Evolutionary conservation across 441 rosid species (phyloP).

Genomic region (Omphalea diandra): DNA sequence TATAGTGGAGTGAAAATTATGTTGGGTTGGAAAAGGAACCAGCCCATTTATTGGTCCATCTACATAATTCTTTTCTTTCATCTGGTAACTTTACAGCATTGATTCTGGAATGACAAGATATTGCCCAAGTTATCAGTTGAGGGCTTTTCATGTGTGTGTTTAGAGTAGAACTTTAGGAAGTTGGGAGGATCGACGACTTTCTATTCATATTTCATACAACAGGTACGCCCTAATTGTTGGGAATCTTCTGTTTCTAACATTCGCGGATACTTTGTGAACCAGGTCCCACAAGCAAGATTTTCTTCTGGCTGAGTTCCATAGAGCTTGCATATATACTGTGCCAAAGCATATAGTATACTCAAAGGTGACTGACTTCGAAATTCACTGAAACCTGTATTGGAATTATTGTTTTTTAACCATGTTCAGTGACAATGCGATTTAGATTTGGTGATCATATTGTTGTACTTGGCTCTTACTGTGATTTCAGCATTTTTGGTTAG

Average conservation of each 20-base stretch:
- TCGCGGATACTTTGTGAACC: conserved; percentile 29
- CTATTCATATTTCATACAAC: not conserved
- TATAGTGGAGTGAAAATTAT: not conserved
- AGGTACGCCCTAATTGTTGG: not conserved
- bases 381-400: not conserved
- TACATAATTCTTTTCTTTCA: not conserved
- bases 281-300: conserved; percentile 78
- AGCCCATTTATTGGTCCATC: not conserved
- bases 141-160: conserved; percentile 10
- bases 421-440: not conserved
- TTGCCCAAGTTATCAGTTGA: not conserved
- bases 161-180: not conserved
- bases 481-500: not conserved
- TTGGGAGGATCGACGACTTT: not conserved
- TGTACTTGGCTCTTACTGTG: not conserved
- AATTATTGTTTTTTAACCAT: not conserved
- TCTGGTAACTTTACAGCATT: not conserved
- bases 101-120: not conserved
- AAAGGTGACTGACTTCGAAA: conserved; percentile 41
- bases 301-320: conserved; percentile 80
- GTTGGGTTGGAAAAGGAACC: not conserved
- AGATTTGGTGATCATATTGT: not conserved
- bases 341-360: conserved; percentile 65
- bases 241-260: conserved; percentile 5
- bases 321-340: conserved; percentile 77